These are phyloP conservation scores for Aspergillus viridinutans DNA, from an alignment of 2,329 filamentous ascomycete genomes.

Conservation along the genomic window DNA sequence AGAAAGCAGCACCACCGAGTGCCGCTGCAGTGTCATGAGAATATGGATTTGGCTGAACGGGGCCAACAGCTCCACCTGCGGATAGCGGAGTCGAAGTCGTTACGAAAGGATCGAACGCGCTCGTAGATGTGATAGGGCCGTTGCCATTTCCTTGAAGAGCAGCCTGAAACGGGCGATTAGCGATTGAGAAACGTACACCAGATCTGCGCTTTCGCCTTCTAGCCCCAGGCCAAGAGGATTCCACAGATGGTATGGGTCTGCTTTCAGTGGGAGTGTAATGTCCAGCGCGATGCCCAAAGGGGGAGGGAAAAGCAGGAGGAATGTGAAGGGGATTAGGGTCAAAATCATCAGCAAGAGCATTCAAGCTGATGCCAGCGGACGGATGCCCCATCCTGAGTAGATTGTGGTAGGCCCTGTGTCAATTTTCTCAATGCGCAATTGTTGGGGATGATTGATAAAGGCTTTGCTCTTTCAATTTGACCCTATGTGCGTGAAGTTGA, in stretches of 20 bases:
- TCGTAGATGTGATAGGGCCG: slow-evolving; percentile 45
- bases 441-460: neutral
- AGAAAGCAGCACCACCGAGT: slow-evolving; percentile 63
- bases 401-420: neutral
- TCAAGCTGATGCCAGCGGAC: slow-evolving; percentile 14
- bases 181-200: slow-evolving; percentile 6
- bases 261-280: neutral
- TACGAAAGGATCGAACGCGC: slow-evolving; percentile 61
- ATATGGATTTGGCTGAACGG: slow-evolving; percentile 68
- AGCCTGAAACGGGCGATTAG: slow-evolving; percentile 24
- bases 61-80: slow-evolving; percentile 40
- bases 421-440: neutral
- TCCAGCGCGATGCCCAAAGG: slow-evolving; percentile 2
- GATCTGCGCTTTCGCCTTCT: slow-evolving; percentile 7
- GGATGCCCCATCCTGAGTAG: neutral
- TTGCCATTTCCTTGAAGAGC: slow-evolving; percentile 47
- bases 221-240: neutral
- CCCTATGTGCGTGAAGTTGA: neutral
- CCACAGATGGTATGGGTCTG: neutral
- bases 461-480: neutral
- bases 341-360: slow-evolving; percentile 22
- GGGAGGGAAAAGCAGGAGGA: slow-evolving; percentile 3
- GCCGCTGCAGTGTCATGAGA: slow-evolving; percentile 61
- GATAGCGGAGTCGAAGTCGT: slow-evolving; percentile 54
- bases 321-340: slow-evolving; percentile 8